Evolutionary conservation across 1,284 basidiomycete genomes (phyloP).

Genomic region (Neonothopanus nambi): DNA sequence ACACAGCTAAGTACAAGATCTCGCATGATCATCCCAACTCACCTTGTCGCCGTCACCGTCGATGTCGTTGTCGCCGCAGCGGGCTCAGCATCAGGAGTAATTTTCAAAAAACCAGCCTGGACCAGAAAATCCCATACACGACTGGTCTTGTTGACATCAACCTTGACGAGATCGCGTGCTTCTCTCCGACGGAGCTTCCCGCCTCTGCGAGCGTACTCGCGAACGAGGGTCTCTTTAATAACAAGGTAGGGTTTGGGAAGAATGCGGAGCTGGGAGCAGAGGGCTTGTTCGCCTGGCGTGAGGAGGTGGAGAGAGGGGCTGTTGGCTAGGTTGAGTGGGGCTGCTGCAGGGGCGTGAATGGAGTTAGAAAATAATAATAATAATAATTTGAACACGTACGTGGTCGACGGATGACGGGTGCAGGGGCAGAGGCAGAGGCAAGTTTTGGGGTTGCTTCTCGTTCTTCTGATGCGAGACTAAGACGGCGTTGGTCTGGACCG

Average conservation of each 20-base stretch:
- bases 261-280: constrained; percentile 88
- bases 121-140: constrained; percentile 89
- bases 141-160: constrained; percentile 90
- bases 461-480: constrained; percentile 50
- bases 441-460: constrained; percentile 58
- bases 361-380: too few relatives aligned
- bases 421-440: constrained; percentile 27
- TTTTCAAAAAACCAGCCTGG: constrained; percentile 73
- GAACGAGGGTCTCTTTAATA: constrained; percentile 89
- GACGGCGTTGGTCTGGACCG: constrained; percentile 55
- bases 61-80: constrained; percentile 22
- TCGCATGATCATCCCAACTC: background rate
- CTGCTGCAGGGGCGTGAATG: too few relatives aligned
- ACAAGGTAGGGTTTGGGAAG: constrained; percentile 90
- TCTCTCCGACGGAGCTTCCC: constrained; percentile 84
- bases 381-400: too few relatives aligned
- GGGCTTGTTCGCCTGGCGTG: constrained; percentile 79
- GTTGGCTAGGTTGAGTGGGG: constrained; percentile 84
- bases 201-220: constrained; percentile 88
- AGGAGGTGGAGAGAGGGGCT: constrained; percentile 86
- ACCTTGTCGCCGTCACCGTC: background rate
- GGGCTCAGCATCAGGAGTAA: constrained; percentile 45
- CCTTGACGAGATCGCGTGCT: constrained; percentile 86
- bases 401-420: constrained; percentile 43
- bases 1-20: too few relatives aligned